phyloP scores from a whole-genome alignment of 1,284 basidiomycete genomes.

The Ceratobasidium sp. region DNA sequence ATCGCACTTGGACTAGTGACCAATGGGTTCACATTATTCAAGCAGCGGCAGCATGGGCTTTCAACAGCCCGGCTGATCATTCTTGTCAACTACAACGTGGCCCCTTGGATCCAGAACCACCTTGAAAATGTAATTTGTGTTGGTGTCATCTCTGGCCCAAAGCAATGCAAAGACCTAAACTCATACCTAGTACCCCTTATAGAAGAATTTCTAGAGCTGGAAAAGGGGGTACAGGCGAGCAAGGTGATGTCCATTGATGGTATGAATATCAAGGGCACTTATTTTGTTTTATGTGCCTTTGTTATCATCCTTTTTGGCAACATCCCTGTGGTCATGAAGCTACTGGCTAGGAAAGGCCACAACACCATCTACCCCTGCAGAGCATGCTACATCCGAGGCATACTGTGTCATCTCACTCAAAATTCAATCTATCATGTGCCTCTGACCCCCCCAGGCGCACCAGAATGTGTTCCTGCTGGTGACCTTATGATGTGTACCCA shows the following conservation, averaged over 20 bases:
- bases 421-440: constrained; percentile 39
- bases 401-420: constrained; percentile 52
- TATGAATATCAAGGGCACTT: constrained; percentile 47
- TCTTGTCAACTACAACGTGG: constrained; percentile 54
- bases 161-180: constrained; percentile 52
- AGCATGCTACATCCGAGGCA: constrained; percentile 53
- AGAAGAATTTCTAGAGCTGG: constrained; percentile 13
- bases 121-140: constrained; percentile 46
- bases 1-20: constrained; percentile 22
- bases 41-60: constrained; percentile 45
- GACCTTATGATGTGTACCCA: constrained; percentile 43
- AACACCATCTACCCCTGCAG: constrained; percentile 53
- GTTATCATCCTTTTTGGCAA: constrained; percentile 50
- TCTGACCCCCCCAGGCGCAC: neutral
- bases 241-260: constrained; percentile 45
- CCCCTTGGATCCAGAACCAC: constrained; percentile 50
- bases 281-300: constrained; percentile 28
- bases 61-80: constrained; percentile 50
- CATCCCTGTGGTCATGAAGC: constrained; percentile 53
- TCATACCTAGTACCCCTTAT: constrained; percentile 54
- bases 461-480: constrained; percentile 4
- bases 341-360: constrained; percentile 54
- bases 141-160: constrained; percentile 56
- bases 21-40: constrained; percentile 25
- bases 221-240: neutral